phyloP scores from a whole-genome alignment of 768 basidiomycete genomes.

The Boletus sp. region DNA sequence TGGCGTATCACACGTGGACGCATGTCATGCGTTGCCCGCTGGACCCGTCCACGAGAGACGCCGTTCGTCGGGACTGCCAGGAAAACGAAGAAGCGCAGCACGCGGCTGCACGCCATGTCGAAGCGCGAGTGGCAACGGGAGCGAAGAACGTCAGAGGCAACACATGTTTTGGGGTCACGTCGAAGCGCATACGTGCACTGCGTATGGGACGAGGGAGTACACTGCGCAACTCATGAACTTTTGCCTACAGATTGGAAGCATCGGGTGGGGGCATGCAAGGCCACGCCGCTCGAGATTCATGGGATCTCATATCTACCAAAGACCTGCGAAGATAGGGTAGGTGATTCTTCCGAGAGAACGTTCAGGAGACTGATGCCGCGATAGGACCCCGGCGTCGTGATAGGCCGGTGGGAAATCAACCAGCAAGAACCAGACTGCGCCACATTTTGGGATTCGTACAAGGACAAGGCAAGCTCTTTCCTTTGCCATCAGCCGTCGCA shows the following conservation, averaged over 20 bases:
- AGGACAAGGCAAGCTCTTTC: slow-evolving; percentile 23
- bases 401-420: slow-evolving; percentile 28
- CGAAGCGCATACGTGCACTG: not conserved
- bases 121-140: not conserved
- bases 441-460: slow-evolving; percentile 24
- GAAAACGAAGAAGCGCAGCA: too few species aligned
- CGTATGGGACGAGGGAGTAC: slow-evolving; percentile 23
- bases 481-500: not conserved
- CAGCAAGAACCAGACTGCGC: slow-evolving; percentile 28
- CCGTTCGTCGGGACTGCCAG: too few species aligned
- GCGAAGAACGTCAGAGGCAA: not conserved
- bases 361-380: not conserved
- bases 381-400: slow-evolving; percentile 18
- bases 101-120: too few species aligned
- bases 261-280: slow-evolving; percentile 21
- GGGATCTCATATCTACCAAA: slow-evolving; percentile 17
- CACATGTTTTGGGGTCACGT: not conserved
- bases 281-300: slow-evolving; percentile 21
- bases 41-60: too few species aligned
- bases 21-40: too few species aligned
- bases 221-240: slow-evolving; percentile 28
- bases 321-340: slow-evolving; percentile 19
- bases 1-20: too few species aligned
- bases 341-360: not conserved
- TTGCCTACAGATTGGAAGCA: slow-evolving; percentile 23